These are phyloP conservation scores for Talaromyces amestolkiae DNA, from an alignment of 2,329 filamentous ascomycete species.

Conservation along the genomic window DNA sequence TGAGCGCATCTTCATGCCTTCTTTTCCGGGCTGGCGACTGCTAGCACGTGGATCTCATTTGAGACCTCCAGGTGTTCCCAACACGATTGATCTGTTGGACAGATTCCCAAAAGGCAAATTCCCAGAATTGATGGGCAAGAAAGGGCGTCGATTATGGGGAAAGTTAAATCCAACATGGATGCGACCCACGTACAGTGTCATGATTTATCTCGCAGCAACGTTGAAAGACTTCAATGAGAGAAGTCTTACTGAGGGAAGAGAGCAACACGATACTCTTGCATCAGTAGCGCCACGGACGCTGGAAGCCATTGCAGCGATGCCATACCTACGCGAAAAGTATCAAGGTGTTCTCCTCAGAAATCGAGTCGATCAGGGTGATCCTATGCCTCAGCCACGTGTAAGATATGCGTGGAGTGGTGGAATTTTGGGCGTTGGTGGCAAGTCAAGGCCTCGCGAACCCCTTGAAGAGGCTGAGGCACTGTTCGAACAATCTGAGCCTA, in stretches of 20 bases:
- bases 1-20: constrained; percentile 73
- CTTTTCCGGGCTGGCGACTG: constrained; percentile 70
- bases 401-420: constrained; percentile 38
- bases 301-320: constrained; percentile 37
- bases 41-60: constrained; percentile 35
- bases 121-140: constrained; percentile 32
- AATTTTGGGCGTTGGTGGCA: constrained; percentile 31
- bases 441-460: constrained; percentile 18
- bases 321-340: constrained; percentile 40
- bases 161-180: constrained; percentile 40
- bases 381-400: constrained; percentile 18
- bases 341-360: constrained; percentile 42
- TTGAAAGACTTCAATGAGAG: constrained; percentile 37
- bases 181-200: constrained; percentile 45
- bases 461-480: background rate
- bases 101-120: constrained; percentile 24
- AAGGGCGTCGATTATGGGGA: constrained; percentile 34
- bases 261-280: constrained; percentile 31
- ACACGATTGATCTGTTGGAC: constrained; percentile 35
- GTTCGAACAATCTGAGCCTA: background rate
- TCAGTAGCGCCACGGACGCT: constrained; percentile 37
- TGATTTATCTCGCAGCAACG: constrained; percentile 44
- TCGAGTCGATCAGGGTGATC: constrained; percentile 28
- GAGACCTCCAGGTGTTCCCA: constrained; percentile 30
- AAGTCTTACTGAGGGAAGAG: constrained; percentile 35